phyloP scores from a whole-genome alignment of 306 rosid genomes.

The Prunus fruticosa region DNA sequence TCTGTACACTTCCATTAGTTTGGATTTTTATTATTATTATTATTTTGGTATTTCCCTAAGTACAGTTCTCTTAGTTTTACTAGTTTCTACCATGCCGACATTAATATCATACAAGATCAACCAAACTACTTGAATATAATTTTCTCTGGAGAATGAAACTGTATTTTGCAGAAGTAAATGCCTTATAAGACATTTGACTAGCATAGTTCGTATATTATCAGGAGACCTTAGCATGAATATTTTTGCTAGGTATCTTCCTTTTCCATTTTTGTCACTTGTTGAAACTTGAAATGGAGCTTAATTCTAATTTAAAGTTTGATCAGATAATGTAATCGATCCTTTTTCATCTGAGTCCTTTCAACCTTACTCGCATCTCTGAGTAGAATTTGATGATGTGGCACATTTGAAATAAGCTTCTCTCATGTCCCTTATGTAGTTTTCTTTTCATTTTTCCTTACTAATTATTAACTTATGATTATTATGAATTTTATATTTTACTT shows the following conservation, averaged over 20 bases:
- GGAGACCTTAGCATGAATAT: neutral
- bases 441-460: neutral
- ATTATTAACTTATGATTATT: neutral
- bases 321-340: neutral
- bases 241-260: neutral
- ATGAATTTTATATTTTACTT: neutral
- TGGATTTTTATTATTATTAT: neutral
- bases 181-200: neutral
- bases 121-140: neutral
- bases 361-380: neutral
- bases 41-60: neutral
- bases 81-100: neutral
- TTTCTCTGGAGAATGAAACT: neutral
- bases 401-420: neutral
- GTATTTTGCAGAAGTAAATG: neutral
- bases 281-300: neutral
- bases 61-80: neutral
- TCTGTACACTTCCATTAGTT: neutral
- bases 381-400: neutral
- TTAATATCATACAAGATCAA: neutral
- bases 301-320: neutral
- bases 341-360: neutral
- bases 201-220: neutral
- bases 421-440: neutral
- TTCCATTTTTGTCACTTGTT: neutral